Evolutionary conservation across 116 monocot species (phyloP).

Genomic region (Thalassia testudinum): DNA sequence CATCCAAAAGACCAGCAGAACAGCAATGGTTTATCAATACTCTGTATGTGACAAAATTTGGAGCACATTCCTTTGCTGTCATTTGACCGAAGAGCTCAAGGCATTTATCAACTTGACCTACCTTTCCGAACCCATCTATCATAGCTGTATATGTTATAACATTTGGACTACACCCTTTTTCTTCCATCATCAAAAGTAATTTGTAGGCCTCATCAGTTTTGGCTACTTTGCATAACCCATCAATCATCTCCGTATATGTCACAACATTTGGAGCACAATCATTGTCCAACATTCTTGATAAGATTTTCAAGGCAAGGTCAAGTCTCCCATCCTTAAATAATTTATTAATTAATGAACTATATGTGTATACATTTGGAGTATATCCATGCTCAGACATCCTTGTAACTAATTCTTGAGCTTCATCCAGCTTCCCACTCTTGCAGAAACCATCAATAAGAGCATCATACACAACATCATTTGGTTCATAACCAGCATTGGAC

Average conservation of each 20-base stretch:
- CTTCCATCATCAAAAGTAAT: constrained; percentile 73
- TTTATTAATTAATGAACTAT: constrained; percentile 76
- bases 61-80: constrained; percentile 62
- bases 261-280: constrained; percentile 82
- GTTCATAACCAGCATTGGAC: constrained; percentile 53
- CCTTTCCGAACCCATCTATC: constrained; percentile 91
- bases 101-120: constrained; percentile 39
- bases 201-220: constrained; percentile 75
- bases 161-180: constrained; percentile 86
- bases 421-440: constrained; percentile 71
- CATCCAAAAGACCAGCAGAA: constrained; percentile 63
- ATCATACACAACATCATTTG: constrained; percentile 82
- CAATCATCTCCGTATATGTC: constrained; percentile 95
- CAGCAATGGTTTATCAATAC: constrained; percentile 88
- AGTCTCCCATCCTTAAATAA: constrained; percentile 80
- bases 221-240: constrained; percentile 83
- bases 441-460: constrained; percentile 91
- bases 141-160: constrained; percentile 91
- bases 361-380: constrained; percentile 71
- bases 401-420: constrained; percentile 58
- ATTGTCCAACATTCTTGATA: constrained; percentile 78
- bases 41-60: constrained; percentile 82
- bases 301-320: constrained; percentile 74
- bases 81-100: constrained; percentile 60
- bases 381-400: constrained; percentile 60